phyloP scores from a whole-genome alignment of 257 asterid species.

The Leonotis leonurus region DNA sequence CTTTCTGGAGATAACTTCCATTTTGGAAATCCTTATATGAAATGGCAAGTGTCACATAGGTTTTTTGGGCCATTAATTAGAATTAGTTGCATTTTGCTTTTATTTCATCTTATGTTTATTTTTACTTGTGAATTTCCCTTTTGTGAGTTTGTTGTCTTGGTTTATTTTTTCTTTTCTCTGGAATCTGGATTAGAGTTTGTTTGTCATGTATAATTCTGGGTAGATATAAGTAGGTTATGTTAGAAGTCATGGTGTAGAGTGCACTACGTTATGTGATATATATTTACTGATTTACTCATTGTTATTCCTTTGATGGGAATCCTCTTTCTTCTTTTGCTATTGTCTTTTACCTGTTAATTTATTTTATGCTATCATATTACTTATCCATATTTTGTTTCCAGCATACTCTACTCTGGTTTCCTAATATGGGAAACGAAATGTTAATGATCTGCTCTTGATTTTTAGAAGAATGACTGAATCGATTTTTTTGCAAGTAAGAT shows the following conservation, averaged over 20 bases:
- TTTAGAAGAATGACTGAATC: conserved; percentile 3
- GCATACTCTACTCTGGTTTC: background rate
- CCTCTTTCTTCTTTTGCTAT: background rate
- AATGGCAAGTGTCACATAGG: conserved; percentile 57
- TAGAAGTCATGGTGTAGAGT: background rate
- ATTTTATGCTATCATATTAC: too few relatives aligned
- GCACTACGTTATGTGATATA: background rate
- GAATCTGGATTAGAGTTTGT: background rate
- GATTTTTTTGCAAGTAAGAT: conserved; percentile 4
- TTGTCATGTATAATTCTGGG: background rate
- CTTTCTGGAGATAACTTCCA: conserved; percentile 72
- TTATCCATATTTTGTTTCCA: too few relatives aligned
- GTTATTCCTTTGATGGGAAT: background rate
- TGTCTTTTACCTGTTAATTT: too few relatives aligned
- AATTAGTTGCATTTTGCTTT: conserved; percentile 12
- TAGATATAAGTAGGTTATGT: background rate
- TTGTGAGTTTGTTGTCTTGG: background rate
- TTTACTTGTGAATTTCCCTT: too few relatives aligned
- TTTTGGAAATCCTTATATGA: conserved; percentile 69
- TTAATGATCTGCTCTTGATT: background rate
- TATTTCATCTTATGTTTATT: background rate
- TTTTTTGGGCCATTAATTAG: conserved; percentile 14
- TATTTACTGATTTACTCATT: background rate
- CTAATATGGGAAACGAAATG: too few relatives aligned
- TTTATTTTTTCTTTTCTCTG: background rate